phyloP scores from a whole-genome alignment of 306 rosid species.

The Acacia acuminata region DNA sequence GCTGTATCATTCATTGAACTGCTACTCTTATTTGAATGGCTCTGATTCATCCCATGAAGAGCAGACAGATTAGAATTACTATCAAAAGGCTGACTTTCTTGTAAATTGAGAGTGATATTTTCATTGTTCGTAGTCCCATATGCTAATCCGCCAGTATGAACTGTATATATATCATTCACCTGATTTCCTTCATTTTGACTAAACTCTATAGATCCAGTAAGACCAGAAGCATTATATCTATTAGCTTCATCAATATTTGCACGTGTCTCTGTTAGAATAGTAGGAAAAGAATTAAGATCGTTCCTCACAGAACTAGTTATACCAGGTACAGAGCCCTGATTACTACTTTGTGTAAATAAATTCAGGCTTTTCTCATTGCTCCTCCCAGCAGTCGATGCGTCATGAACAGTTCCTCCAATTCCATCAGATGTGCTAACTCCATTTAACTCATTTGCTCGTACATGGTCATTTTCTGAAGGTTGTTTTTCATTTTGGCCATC shows the following conservation, averaged over 20 bases:
- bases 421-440: conserved; percentile 78
- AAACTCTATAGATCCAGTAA: conserved; percentile 39
- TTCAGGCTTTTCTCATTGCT: conserved; percentile 39
- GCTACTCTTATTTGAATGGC: conserved; percentile 43
- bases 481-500: conserved; percentile 58
- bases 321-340: conserved; percentile 42
- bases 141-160: conserved; percentile 38
- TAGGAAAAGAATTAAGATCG: conserved; percentile 43
- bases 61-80: conserved; percentile 48
- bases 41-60: conserved; percentile 44
- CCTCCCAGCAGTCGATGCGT: conserved; percentile 39
- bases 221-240: conserved; percentile 40
- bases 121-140: conserved; percentile 47
- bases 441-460: conserved; percentile 49
- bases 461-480: conserved; percentile 61
- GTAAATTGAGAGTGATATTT: conserved; percentile 34
- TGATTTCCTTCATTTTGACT: conserved; percentile 42
- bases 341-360: conserved; percentile 44
- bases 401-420: conserved; percentile 37
- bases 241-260: conserved; percentile 45
- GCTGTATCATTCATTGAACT: conserved; percentile 47
- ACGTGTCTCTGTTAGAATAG: conserved; percentile 36
- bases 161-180: conserved; percentile 37
- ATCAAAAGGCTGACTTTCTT: conserved; percentile 47
- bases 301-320: conserved; percentile 31